Evolutionary conservation across 805 yeast genomes (phyloP), one percentile per base, ranked within the genome.

Genomic region (Saturnispora gosingensis): DNA sequence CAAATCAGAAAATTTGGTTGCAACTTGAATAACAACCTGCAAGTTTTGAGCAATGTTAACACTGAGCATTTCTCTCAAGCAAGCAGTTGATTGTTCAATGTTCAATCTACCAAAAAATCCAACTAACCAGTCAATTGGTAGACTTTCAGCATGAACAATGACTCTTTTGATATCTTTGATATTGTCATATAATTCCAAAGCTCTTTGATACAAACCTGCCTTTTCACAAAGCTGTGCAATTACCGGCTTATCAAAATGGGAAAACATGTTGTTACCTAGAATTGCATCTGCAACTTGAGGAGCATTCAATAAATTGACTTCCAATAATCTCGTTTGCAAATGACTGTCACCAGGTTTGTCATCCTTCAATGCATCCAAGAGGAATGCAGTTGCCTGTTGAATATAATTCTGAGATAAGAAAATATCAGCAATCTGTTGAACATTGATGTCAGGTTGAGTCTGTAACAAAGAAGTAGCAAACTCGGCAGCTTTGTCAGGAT

Each of bases 271-370:
- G 69, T 91, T 93, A 54, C 97, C 97, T 62, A 93, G 76, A 59
- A 93, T 93, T 20, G 99, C 99, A 70, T 93, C 99, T 43, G 99
- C 99, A 52, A 93, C 99, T 76, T 93, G 99, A 48, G 99, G 99
- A 16, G 99, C 99, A 67, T 90, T 95, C 65, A 88, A 69, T 66
- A 93, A 75, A 69, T 93, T 93, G 59, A 88, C 88, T 71, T 93
- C 99, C 59, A 93, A 78, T 48, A 93, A 80, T 63, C 95, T 82
- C 8, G 99, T 93, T 75, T 93, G 99, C 64, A 93, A 75, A 63
- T 89, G 96, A 16, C 97, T 97, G 65, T 93, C 96, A 56, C 90
- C 85, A 40, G 98, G 97, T 38, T 83, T 77, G 70, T 93, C 96
- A 56, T 83, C 86, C 73, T 93, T 93, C 66, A 93, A 77, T 9